Conservation (phyloP, 176 grass and related monocot genomes). For the Zoysia pacifica region DNA sequence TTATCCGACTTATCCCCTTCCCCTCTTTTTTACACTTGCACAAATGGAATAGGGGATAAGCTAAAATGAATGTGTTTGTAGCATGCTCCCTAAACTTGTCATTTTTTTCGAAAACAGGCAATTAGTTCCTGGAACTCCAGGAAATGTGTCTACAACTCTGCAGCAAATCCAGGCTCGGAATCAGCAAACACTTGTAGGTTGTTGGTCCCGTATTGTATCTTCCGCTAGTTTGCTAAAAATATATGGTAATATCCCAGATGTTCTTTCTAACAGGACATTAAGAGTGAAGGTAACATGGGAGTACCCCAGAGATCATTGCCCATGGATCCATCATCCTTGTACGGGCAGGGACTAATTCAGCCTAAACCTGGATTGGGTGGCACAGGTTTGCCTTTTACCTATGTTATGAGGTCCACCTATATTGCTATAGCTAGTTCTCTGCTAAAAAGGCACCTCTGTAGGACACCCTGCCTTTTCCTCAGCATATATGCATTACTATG, state of each 20-base stretch:
- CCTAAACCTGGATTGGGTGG: slow-evolving; percentile 82
- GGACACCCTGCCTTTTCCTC: no score
- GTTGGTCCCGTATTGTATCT: slow-evolving; percentile 21
- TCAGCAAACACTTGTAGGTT: slow-evolving; percentile 77
- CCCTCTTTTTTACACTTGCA: slow-evolving; percentile 18
- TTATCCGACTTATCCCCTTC: slow-evolving; percentile 7
- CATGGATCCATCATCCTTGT: slow-evolving; percentile 89
- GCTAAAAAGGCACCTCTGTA: background rate
- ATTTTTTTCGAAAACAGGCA: slow-evolving; percentile 47
- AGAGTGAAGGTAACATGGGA: slow-evolving; percentile 82
- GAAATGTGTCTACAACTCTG: slow-evolving; percentile 84
- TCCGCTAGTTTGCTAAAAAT: slow-evolving; percentile 26
- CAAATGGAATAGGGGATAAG: background rate
- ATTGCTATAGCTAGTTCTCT: background rate
- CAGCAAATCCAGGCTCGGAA: slow-evolving; percentile 94
- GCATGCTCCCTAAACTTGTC: background rate
- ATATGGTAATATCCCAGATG: slow-evolving; percentile 21
- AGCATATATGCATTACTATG: background rate
- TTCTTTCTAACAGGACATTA: slow-evolving; percentile 73
- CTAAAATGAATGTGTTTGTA: slow-evolving; percentile 14
- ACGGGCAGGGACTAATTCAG: slow-evolving; percentile 87
- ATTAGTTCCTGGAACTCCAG: slow-evolving; percentile 68
- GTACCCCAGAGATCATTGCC: slow-evolving; percentile 83
- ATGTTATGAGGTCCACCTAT: slow-evolving; percentile 26
- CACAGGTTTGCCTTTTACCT: slow-evolving; percentile 51